Conservation (phyloP, 345 rosid genomes). For the Reutealis trisperma region DNA sequence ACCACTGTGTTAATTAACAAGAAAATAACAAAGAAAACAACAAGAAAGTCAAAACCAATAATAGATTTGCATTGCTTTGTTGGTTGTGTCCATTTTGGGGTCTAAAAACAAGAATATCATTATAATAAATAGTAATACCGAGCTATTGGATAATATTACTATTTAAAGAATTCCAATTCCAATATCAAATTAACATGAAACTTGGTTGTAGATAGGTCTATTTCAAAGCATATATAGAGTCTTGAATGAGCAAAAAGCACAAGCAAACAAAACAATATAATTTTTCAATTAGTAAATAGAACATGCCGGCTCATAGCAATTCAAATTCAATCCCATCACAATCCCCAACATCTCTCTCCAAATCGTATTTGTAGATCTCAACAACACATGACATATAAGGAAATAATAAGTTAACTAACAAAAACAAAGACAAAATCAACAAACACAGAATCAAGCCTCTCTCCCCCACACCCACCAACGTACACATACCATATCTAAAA, state of each 20-base stretch:
- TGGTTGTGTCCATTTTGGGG: not conserved
- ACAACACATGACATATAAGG: constrained; percentile 19
- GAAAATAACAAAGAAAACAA: not conserved
- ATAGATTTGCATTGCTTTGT: constrained; percentile 2
- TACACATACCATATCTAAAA: too few relatives aligned
- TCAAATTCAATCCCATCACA: constrained; percentile 29
- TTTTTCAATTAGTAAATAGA: not conserved
- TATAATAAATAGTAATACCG: not conserved
- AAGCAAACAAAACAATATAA: constrained; percentile 8
- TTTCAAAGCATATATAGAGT: not conserved
- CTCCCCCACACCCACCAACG: too few relatives aligned
- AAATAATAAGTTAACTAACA: constrained; percentile 23
- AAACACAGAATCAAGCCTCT: too few relatives aligned
- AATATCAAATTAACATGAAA: not conserved
- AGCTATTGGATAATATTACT: not conserved
- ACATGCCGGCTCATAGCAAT: constrained; percentile 43
- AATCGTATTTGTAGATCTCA: constrained; percentile 28
- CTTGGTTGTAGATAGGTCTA: not conserved
- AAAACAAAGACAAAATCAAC: too few relatives aligned
- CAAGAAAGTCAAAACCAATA: not conserved
- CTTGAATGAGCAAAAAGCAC: constrained; percentile 5
- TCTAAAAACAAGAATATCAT: not conserved
- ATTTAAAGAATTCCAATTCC: not conserved
- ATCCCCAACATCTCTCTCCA: constrained; percentile 21
- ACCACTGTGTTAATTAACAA: not conserved